Base-by-base conservation (phyloP, 2,329 filamentous ascomycete species). In the Hypoxylon sp. region DNA sequence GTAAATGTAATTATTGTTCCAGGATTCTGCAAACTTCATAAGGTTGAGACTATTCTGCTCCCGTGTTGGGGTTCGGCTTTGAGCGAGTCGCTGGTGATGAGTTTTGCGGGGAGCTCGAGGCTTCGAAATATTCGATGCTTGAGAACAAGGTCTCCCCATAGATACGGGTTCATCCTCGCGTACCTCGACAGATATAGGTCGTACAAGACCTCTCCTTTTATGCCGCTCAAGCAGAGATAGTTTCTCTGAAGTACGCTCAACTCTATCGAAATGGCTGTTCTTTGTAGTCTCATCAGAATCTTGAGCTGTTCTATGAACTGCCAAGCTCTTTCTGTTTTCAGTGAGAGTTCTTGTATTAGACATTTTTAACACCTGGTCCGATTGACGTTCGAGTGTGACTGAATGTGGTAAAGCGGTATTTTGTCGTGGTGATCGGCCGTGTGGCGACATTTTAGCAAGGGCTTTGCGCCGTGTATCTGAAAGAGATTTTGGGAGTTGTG, bases 111-210 rank as follows among this genome's bases (percentile, higher is more conserved):
- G 61, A 29, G 47, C 62, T 26, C 74, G 72, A 5, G 31, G 57
- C 31, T 63, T 76, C 0, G 75, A 73, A 50, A 74, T 73, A 39
- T 75, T 77, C 2, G 75, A 77, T 10, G 71, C 61, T 47, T 68
- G 71, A 31, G 75, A 77, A 19, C 58, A 42, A 13, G 71, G 52
- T 29, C 70, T 62, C 10, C 29, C 42, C 19, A 46, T 39, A 29
- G 44, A 17, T 6, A 47, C 11, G 5, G 5, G 17, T 46, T 63
- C 58, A 22, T 48, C 35, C 10, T 53, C 46, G 14, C 26, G 22
- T 5, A 10, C 3, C 14, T 60, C 47, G 19, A 11, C 13, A 37
- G 22, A 42, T 11, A 69, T 31, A n/a, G 51, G 67, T 29, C 37
- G 59, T 46, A 29, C 50, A 33, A 71, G 58, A 9, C 47, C 39